Percentiles rank a stretch among this genome's conserved stretches.
Evolutionary conservation across 192 early-diverging fungal genomes (phyloP).

Genomic region (Gryganskiella cystojenkinii): DNA sequence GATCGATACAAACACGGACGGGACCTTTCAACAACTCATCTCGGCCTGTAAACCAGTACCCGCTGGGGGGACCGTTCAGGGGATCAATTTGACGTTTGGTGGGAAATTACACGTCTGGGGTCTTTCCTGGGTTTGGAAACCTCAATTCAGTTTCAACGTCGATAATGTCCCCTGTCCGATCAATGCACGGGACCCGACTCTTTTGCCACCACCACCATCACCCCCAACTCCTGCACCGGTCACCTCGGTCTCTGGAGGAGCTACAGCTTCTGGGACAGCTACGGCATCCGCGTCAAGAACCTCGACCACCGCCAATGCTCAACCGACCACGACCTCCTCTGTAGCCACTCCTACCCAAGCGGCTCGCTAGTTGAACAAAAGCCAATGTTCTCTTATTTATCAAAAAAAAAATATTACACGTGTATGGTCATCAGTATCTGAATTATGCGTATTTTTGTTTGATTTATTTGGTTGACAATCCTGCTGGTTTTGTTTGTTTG

Average conservation of each 20-base stretch:
- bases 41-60: conserved; percentile 20
- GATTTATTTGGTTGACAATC: too few species aligned
- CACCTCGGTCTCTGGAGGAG: not conserved
- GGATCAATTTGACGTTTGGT: conserved; percentile 30
- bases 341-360: too few species aligned
- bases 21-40: conserved; percentile 19
- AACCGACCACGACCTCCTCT: too few species aligned
- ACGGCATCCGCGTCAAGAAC: too few species aligned
- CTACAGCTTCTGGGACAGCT: too few species aligned
- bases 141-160: conserved; percentile 46
- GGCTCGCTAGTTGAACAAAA: too few species aligned
- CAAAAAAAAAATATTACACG: too few species aligned
- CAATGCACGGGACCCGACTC: conserved; percentile 14
- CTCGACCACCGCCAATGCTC: too few species aligned
- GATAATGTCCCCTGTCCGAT: conserved; percentile 28
- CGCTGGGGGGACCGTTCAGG: not conserved
- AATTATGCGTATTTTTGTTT: too few species aligned
- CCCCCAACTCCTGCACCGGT: not conserved
- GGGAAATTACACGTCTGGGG: conserved; percentile 41
- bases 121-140: conserved; percentile 42
- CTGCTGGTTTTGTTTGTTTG: too few species aligned
- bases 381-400: too few species aligned
- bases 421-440: too few species aligned
- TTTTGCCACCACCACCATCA: not conserved
- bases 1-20: conserved; percentile 43